A percentile compares a stretch with the other conserved stretches of the same genome.
phyloP scores from a whole-genome alignment of 2,329 filamentous ascomycete species.

The Trichoderma citrinoviride region DNA sequence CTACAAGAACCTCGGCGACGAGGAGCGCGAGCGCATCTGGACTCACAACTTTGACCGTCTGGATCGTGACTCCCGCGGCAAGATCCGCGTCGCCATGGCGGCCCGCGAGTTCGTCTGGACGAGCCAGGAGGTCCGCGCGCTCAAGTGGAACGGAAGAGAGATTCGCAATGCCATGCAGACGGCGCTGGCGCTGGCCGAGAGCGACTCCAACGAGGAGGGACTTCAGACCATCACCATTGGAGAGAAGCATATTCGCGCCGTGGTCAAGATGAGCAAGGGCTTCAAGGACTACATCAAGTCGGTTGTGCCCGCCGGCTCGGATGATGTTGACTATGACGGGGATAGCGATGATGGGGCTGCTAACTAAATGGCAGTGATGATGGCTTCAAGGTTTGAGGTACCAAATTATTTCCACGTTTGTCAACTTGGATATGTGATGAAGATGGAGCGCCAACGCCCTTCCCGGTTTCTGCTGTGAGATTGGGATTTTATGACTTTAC shows the following conservation, averaged over 20 bases:
- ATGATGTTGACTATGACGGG: slow-evolving; percentile 15
- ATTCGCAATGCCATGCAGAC: slow-evolving; percentile 47
- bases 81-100: slow-evolving; percentile 38
- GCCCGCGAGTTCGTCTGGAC: slow-evolving; percentile 42
- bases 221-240: slow-evolving; percentile 32
- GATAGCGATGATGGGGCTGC: slow-evolving; percentile 17
- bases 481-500: background rate
- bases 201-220: slow-evolving; percentile 39
- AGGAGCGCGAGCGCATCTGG: slow-evolving; percentile 47
- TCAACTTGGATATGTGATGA: background rate
- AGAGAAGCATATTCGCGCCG: slow-evolving; percentile 36
- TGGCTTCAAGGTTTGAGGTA: background rate
- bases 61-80: slow-evolving; percentile 40
- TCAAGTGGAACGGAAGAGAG: slow-evolving; percentile 45
- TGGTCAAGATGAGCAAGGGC: slow-evolving; percentile 37
- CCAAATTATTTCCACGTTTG: background rate
- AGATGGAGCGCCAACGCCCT: background rate
- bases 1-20: slow-evolving; percentile 42
- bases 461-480: background rate
- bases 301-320: background rate
- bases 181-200: slow-evolving; percentile 45
- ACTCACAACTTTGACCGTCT: slow-evolving; percentile 46
- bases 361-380: background rate
- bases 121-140: slow-evolving; percentile 36
- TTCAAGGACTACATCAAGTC: slow-evolving; percentile 36